These are phyloP conservation scores for Verticillium nonalfalfae DNA, from an alignment of 2,329 filamentous ascomycete genomes.

Conservation along the genomic window DNA sequence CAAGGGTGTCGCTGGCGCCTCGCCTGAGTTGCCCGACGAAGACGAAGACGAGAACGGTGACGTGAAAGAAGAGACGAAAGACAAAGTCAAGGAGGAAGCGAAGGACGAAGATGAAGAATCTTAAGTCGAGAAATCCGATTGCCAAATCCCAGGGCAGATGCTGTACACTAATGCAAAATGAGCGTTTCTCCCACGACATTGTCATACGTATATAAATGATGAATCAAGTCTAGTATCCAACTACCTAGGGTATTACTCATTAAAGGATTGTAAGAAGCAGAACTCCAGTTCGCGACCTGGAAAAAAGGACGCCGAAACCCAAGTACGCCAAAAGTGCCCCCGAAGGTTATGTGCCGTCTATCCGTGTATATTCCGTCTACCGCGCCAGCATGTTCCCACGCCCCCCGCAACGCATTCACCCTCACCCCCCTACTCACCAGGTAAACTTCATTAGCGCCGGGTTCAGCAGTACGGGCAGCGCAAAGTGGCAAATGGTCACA, in stretches of 20 bases:
- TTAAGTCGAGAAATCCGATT: too few species aligned
- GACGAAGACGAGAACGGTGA: not conserved
- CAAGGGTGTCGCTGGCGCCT: conserved; percentile 19
- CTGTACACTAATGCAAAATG: too few species aligned
- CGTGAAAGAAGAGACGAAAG: not conserved
- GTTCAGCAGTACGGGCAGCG: conserved; percentile 54
- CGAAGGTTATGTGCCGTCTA: not conserved
- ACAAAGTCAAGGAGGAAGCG: not conserved
- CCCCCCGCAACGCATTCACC: not conserved
- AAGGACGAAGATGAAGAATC: not conserved
- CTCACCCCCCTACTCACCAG: conserved; percentile 30
- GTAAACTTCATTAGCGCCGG: conserved; percentile 59
- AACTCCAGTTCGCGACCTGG: not conserved
- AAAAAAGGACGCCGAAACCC: not conserved
- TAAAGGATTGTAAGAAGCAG: not conserved
- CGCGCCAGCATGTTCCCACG: not conserved
- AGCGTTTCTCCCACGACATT: not conserved
- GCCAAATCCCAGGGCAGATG: too few species aligned
- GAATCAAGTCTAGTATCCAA: not conserved
- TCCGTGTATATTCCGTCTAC: not conserved
- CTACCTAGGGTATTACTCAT: not conserved
- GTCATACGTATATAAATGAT: not conserved
- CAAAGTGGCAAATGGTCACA: conserved; percentile 47
- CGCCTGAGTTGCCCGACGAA: not conserved
- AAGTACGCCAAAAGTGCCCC: not conserved